Conservation (phyloP, 345 rosid species). For the Salix dunnii region DNA sequence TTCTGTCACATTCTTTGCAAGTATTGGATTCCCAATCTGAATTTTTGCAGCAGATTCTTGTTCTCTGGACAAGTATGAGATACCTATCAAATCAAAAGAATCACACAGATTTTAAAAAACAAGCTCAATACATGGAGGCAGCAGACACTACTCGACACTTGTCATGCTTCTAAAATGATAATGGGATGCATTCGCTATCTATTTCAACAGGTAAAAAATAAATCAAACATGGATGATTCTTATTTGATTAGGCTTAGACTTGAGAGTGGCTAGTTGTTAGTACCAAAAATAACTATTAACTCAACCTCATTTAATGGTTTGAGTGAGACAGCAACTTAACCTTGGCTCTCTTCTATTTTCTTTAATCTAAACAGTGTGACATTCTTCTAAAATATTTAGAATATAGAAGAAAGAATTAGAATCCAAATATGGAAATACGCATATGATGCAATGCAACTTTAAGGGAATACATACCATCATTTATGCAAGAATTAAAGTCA, state of each 20-base stretch:
- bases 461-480: slow-evolving; percentile 51
- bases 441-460: not conserved
- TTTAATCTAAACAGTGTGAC: no score
- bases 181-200: not conserved
- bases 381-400: no score
- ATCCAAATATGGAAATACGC: not conserved
- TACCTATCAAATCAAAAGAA: slow-evolving; percentile 41
- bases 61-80: slow-evolving; percentile 76
- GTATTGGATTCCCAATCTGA: slow-evolving; percentile 50
- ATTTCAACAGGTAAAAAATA: not conserved
- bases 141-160: not conserved
- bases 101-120: not conserved
- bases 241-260: not conserved
- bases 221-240: not conserved
- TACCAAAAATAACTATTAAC: not conserved
- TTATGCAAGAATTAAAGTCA: slow-evolving; percentile 81
- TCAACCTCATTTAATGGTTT: not conserved
- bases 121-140: not conserved
- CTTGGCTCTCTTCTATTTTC: no score
- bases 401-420: not conserved
- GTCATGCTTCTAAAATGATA: not conserved
- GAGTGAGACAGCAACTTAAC: not conserved
- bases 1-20: slow-evolving; percentile 21
- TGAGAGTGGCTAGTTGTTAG: not conserved
- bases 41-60: slow-evolving; percentile 70